Conservation (phyloP, 805 yeast species). For the Pichia pseudocactophila region DNA sequence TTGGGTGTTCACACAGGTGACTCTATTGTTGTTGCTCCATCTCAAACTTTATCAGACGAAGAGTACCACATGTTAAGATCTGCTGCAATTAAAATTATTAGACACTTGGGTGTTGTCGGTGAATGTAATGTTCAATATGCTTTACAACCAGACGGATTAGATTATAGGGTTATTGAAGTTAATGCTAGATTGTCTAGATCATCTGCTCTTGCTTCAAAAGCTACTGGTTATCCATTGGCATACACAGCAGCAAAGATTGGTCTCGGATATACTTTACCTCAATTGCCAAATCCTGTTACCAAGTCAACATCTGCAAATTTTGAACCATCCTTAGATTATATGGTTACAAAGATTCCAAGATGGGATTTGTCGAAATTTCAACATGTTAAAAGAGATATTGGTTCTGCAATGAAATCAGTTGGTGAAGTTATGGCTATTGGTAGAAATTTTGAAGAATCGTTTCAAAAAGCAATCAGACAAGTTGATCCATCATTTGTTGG, state of each 20-base stretch:
- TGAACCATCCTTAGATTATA: slow-evolving; percentile 94
- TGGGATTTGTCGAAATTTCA: slow-evolving; percentile 97
- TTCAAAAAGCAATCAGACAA: slow-evolving; percentile 96
- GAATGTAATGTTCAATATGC: slow-evolving; percentile 98
- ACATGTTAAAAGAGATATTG: slow-evolving; percentile 88
- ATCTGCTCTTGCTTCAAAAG: slow-evolving; percentile 96
- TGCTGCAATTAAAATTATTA: slow-evolving; percentile 94
- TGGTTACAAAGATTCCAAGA: slow-evolving; percentile 95
- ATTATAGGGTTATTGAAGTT: slow-evolving; percentile 94
- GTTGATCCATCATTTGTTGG: slow-evolving; percentile 88
- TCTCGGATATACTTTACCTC: slow-evolving; percentile 88
- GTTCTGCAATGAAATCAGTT: slow-evolving; percentile 96
- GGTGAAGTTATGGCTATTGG: slow-evolving; percentile 99
- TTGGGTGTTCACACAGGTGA: slow-evolving; percentile 98
- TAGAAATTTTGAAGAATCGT: slow-evolving; percentile 92
- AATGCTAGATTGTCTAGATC: slow-evolving; percentile 96
- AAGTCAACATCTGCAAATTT: slow-evolving; percentile 93
- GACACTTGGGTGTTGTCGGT: slow-evolving; percentile 98
- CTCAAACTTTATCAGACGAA: slow-evolving; percentile 93
- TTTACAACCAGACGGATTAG: slow-evolving; percentile 89
- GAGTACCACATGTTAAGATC: slow-evolving; percentile 97
- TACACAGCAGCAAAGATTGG: slow-evolving; percentile 98
- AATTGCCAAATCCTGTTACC: slow-evolving; percentile 92
- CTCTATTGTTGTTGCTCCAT: slow-evolving; percentile 97
- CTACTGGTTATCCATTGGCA: slow-evolving; percentile 97